Conservation (phyloP, 805 yeast species). For the Candida mattraensis region DNA sequence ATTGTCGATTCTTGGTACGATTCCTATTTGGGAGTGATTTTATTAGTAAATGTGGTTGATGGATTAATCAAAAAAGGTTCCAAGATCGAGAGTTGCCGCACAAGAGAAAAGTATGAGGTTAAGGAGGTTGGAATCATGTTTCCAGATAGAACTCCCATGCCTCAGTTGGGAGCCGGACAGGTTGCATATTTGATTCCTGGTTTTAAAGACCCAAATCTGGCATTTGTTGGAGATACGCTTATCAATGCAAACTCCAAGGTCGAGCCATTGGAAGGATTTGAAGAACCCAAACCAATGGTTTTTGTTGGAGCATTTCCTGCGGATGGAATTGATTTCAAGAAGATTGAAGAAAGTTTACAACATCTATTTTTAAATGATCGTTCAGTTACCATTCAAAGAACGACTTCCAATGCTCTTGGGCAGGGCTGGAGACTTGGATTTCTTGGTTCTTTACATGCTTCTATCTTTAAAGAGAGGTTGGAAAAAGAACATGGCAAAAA, state of each 20-base stretch:
- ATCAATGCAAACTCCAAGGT: conserved; percentile 58
- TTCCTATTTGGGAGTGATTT: conserved; percentile 84
- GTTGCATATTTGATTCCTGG: conserved; percentile 96
- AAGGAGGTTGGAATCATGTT: conserved; percentile 95
- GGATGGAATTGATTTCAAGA: conserved; percentile 87
- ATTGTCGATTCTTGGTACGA: conserved; percentile 99
- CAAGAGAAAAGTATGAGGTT: conserved; percentile 75
- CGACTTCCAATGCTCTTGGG: conserved; percentile 91
- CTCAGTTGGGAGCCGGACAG: conserved; percentile 77
- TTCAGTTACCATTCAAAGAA: conserved; percentile 84
- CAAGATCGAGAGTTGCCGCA: conserved; percentile 74
- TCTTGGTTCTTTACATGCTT: conserved; percentile 90
- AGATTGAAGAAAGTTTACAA: conserved; percentile 84
- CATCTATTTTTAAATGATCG: conserved; percentile 89
- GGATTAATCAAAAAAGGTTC: conserved; percentile 76
- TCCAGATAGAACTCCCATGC: conserved; percentile 76
- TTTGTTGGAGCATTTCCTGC: conserved; percentile 98
- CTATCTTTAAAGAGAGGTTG: conserved; percentile 87
- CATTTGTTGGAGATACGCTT: conserved; percentile 88
- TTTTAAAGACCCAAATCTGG: conserved; percentile 84
- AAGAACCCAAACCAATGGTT: conserved; percentile 97
- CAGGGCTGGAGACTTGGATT: conserved; percentile 98
- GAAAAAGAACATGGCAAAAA: conserved; percentile 94
- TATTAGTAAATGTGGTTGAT: conserved; percentile 81
- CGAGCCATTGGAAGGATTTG: conserved; percentile 89